Base-by-base conservation (phyloP, 257 asterid genomes). In the Salvia miltiorrhiza region DNA sequence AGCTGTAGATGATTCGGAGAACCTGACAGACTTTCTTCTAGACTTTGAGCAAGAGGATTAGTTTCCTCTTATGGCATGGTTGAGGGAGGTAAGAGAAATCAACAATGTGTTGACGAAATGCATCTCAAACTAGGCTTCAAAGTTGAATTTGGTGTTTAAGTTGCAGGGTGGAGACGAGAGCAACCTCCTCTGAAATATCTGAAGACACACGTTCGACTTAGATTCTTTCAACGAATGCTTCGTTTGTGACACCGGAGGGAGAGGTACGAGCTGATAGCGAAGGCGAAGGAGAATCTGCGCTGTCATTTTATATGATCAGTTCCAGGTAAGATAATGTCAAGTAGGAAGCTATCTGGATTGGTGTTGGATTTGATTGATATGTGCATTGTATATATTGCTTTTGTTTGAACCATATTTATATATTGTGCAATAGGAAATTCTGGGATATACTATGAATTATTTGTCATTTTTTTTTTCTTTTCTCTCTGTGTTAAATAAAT, bases 1-100 rank as follows among this genome's bases (percentile, higher is more conserved):
- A 83, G 98, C 98, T 17, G 7, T 90, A 62, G 98, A 88, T 57
- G 96, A 92, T 68, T 85, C 98, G 3, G 98, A 90, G 70, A 92
- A 92, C 83, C 78, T 92, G 62, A 92, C 98, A 13, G 98, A 92
- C 79, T 92, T 92, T 63, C 96, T 92, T 11, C 68, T 92, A 78
- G 97, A 92, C 85, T 82, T 82, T 59, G 87, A 82, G 2, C 78
- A 74, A 73, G 84, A 82, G 57, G 87, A 79, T 12, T 81, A 58
- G 50, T 48, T 23, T 58, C 30, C 44, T 9, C 41, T 8, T 3
- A 17, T 40, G 21, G 1, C 69, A 11, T 32, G 63, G 67, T 55
- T 28, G 35, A 21, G 20, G 6, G 17, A 32, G 69, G 75, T 59
- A 60, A 60, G 61, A 57, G 16, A 5, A 37, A n/a, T n/a, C 4